Base-by-base conservation (phyloP, 2,329 filamentous ascomycete genomes). In the Neofusicoccum kwambonambiense region DNA sequence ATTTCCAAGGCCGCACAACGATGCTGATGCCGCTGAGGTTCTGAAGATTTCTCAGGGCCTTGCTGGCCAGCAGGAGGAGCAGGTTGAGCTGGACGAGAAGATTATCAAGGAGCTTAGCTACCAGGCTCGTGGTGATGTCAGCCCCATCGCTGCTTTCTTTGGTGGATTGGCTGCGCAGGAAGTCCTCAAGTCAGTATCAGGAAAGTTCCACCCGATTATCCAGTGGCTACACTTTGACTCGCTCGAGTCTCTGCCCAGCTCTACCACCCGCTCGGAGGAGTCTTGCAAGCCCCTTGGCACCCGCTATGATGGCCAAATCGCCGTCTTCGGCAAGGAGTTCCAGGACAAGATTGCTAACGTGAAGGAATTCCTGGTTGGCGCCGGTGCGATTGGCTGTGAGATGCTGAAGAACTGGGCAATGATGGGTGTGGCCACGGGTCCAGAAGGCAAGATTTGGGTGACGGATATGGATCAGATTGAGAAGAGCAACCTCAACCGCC, bases 381-480 rank as follows among this genome's bases (percentile, higher is more conserved):
- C 95, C 52, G 95, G 95, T 72, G 95, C 96, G 68, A 99, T 99
- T 76, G 95, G 95, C 51, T 99, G 95, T 74, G 95, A 99, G 76
- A 99, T 98, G 90, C 82, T 99, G 70, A 99, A 99, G 87, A 98
- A 98, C 79, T 99, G 95, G 93, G 94, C 96, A 41, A 96, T 99
- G 93, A 96, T 98, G 77, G 95, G 95, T 70, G 83, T 99, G 35
- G 94, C 90, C 50, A 91, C 91, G 51, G 95, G 95, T 3, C 91
- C 92, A 3, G 86, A 93, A 56, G 95, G 95, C 72, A 90, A 90
- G 78, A 96, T 99, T 73, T 92, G 83, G 65, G 91, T 99, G 57
- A 98, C 96, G 13, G 95, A 99, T 76, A 98, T 97, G 88, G 95
- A 99, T 75, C 93, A 93, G 63, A 99, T 99, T 71, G 95, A 99